Evolutionary conservation across 805 yeast genomes (phyloP).

Genomic region (Wickerhamomyces strasburgensis): DNA sequence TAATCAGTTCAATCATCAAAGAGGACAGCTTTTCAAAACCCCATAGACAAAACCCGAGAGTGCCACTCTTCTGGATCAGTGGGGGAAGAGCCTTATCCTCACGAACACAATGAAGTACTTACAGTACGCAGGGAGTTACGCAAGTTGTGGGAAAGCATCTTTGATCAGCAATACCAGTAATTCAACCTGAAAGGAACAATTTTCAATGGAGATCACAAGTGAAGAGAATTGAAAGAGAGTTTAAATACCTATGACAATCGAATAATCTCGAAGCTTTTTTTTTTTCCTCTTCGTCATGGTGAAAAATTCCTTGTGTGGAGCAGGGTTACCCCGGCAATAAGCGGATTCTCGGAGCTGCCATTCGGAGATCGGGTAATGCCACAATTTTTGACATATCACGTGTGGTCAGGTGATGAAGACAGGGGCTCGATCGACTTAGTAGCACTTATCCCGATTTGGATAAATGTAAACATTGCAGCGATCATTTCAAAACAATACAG

Average conservation of each 20-base stretch:
- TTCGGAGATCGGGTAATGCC: too few relatives aligned
- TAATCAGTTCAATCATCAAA: background rate
- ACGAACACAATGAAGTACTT: conserved; percentile 8
- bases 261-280: conserved; percentile 14
- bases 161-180: conserved; percentile 1
- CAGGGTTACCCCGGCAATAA: too few relatives aligned
- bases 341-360: background rate
- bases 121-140: conserved; percentile 25
- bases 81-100: background rate
- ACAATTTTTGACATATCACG: too few relatives aligned
- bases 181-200: background rate
- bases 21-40: background rate
- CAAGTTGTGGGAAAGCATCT: conserved; percentile 26
- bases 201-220: background rate
- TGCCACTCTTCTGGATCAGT: background rate
- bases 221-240: background rate
- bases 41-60: background rate
- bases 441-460: conserved; percentile 20
- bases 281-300: conserved; percentile 7
- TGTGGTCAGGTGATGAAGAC: too few relatives aligned
- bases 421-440: too few relatives aligned
- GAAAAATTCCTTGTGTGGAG: too few relatives aligned
- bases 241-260: conserved; percentile 3
- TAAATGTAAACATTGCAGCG: conserved; percentile 17
- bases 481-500: background rate